phyloP scores from a whole-genome alignment of 2,329 filamentous ascomycete genomes.

The Aspergillus hortae region DNA sequence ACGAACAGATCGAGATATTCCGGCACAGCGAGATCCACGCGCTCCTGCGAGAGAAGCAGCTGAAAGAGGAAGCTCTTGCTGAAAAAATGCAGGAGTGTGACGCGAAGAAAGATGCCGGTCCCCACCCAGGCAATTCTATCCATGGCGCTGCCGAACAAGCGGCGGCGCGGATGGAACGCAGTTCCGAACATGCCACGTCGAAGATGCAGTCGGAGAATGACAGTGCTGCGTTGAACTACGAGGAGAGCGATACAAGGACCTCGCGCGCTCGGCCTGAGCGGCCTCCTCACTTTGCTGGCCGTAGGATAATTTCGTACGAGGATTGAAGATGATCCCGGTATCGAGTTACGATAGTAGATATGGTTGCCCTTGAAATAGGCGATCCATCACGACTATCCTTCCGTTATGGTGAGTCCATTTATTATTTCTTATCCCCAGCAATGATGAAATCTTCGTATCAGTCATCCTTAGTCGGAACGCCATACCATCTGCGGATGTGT shows the following conservation, averaged over 20 bases:
- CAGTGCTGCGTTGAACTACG: constrained; percentile 47
- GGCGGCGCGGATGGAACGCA: not conserved
- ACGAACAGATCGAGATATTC: constrained; percentile 88
- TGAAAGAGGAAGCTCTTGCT: constrained; percentile 25
- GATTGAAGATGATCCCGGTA: constrained; percentile 22
- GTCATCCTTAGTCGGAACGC: constrained; percentile 93
- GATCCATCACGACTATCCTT: not conserved
- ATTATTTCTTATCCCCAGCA: constrained; percentile 15
- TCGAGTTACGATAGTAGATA: not conserved
- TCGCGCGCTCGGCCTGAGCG: not conserved
- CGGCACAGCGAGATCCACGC: constrained; percentile 80
- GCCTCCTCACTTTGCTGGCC: constrained; percentile 19
- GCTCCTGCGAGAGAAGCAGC: constrained; percentile 54
- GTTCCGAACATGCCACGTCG: not conserved
- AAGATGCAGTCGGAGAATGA: not conserved
- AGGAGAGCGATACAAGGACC: constrained; percentile 12
- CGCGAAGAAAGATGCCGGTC: not conserved
- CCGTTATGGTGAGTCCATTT: constrained; percentile 11
- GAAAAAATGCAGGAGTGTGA: constrained; percentile 12
- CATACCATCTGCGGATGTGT: constrained; percentile 39
- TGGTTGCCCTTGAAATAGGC: not conserved
- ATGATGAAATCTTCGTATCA: constrained; percentile 88
- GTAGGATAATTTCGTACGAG: constrained; percentile 36
- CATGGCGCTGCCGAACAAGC: not conserved
- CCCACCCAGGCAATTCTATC: not conserved